A percentile compares a stretch with the other conserved stretches of the same genome.
These are phyloP conservation scores for Trichoderma koningii DNA, from an alignment of 2,329 filamentous ascomycete species.

Conservation along the genomic window DNA sequence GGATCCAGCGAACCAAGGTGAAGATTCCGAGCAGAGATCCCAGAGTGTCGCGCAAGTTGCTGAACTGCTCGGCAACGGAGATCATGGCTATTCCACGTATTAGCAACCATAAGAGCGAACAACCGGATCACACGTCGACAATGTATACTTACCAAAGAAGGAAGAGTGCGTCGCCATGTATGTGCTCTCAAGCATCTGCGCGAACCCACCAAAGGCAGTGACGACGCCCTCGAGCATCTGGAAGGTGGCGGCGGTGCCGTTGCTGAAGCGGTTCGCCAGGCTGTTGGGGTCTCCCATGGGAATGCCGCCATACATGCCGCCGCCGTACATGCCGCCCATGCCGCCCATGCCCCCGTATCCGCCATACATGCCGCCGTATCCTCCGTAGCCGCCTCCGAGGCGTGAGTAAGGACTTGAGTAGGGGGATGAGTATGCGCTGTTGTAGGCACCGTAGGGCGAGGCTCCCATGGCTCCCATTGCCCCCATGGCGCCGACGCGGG, in stretches of 20 bases:
- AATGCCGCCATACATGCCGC: constrained; percentile 48
- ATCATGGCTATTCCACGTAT: constrained; percentile 73
- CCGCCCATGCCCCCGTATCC: constrained; percentile 34
- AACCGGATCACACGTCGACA: background rate
- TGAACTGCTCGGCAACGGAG: constrained; percentile 95
- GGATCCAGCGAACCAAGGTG: constrained; percentile 91
- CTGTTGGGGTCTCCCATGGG: constrained; percentile 84
- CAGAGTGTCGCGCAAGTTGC: constrained; percentile 87
- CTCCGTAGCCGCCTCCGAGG: constrained; percentile 46
- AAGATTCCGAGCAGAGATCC: constrained; percentile 95
- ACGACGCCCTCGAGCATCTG: constrained; percentile 98
- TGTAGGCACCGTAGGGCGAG: constrained; percentile 52
- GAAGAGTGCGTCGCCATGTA: constrained; percentile 99
- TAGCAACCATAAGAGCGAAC: background rate
- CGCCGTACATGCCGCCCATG: constrained; percentile 49
- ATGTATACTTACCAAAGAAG: constrained; percentile 78
- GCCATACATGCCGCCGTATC: constrained; percentile 44
- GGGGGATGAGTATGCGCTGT: constrained; percentile 43
- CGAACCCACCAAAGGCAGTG: constrained; percentile 93
- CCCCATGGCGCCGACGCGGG: constrained; percentile 45
- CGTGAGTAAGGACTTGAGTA: constrained; percentile 49
- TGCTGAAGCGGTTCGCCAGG: constrained; percentile 91
- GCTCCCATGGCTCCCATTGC: constrained; percentile 46
- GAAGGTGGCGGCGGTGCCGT: constrained; percentile 94
- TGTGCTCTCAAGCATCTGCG: constrained; percentile 98